Evolutionary conservation across 768 basidiomycete genomes (phyloP).

Genomic region (Suillus plorans): DNA sequence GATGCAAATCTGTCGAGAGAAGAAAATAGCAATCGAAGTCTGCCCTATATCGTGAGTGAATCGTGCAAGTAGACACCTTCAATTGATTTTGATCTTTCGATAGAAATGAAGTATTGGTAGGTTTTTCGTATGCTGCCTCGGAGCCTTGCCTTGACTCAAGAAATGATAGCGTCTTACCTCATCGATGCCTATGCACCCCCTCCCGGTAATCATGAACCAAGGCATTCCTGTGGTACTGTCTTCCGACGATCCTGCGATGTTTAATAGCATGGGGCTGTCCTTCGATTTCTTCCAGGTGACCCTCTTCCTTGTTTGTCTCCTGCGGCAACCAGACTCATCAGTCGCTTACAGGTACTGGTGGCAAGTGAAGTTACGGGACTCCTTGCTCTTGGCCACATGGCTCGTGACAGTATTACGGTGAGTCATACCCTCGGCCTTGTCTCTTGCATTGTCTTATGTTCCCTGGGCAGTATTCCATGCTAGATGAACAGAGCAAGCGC

Average conservation of each 20-base stretch:
- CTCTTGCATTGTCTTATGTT: conserved; percentile 9
- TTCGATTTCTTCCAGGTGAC: conserved; percentile 74
- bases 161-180: conserved; percentile 59
- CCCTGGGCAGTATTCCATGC: conserved; percentile 46
- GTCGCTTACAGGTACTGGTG: conserved; percentile 49
- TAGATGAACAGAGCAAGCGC: conserved; percentile 45
- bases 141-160: not conserved
- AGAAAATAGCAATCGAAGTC: conserved; percentile 43
- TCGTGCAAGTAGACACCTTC: not conserved
- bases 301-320: not conserved
- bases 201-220: conserved; percentile 64
- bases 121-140: not conserved
- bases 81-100: not conserved
- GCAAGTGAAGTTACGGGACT: conserved; percentile 65
- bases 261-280: conserved; percentile 71
- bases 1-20: conserved; percentile 43
- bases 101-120: conserved; percentile 71
- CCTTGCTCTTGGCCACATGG: conserved; percentile 55
- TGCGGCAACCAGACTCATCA: not conserved
- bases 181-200: conserved; percentile 74
- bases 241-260: conserved; percentile 73
- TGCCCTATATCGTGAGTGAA: conserved; percentile 48
- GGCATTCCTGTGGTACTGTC: conserved; percentile 68
- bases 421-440: not conserved
- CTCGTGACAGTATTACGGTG: conserved; percentile 63